These are phyloP conservation scores for Nissolia schottii DNA, from an alignment of 306 rosid species.

Conservation along the genomic window DNA sequence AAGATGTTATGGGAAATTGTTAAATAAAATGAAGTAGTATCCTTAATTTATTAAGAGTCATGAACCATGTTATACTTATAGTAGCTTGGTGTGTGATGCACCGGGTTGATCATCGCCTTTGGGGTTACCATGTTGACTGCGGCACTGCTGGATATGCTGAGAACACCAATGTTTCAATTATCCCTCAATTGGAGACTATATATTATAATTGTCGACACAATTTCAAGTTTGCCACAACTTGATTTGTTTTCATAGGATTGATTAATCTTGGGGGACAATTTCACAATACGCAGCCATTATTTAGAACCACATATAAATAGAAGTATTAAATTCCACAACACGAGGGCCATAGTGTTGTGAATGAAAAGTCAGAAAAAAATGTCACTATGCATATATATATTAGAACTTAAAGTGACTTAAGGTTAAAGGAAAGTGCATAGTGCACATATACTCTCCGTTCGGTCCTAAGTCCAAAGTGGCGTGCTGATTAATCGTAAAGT, in stretches of 20 bases:
- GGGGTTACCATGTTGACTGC: background rate
- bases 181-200: background rate
- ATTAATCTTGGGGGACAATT: background rate
- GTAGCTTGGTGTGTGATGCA: no score
- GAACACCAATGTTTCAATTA: background rate
- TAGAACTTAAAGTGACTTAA: background rate
- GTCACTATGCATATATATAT: background rate
- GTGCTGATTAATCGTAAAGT: background rate
- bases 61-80: no score
- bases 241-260: background rate
- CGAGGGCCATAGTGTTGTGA: background rate
- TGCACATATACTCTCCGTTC: background rate
- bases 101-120: no score
- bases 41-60: no score
- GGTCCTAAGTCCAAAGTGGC: background rate
- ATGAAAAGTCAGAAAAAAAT: background rate
- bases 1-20: no score
- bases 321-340: background rate
- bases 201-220: background rate
- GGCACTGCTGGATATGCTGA: background rate
- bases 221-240: background rate
- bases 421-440: constrained; percentile 1
- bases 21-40: no score
- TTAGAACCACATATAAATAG: background rate
- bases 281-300: background rate